phyloP scores from a whole-genome alignment of 2,329 filamentous ascomycete species.

The Plenodomus lindquistii region DNA sequence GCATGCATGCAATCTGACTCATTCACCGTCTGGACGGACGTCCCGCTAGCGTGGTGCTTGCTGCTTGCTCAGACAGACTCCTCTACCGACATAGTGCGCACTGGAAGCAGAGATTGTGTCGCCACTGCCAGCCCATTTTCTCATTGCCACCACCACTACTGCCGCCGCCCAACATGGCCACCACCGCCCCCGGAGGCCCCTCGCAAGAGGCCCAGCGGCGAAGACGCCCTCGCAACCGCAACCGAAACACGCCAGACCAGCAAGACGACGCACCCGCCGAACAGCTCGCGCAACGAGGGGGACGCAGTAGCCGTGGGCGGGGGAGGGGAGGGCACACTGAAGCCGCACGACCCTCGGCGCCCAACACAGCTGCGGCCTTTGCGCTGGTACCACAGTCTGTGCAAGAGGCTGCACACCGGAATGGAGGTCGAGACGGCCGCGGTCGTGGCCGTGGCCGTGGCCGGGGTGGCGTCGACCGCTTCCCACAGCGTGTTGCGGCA shows the following conservation, averaged over 20 bases:
- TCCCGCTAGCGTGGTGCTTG: too few relatives aligned
- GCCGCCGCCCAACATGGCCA: constrained; percentile 27
- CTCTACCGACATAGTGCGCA: not conserved
- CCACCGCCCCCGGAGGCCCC: constrained; percentile 15
- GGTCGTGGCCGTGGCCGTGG: constrained; percentile 18
- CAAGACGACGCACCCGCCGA: constrained; percentile 21
- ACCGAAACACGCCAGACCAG: constrained; percentile 22
- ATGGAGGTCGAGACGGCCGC: constrained; percentile 15
- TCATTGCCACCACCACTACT: not conserved
- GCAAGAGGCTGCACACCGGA: constrained; percentile 10
- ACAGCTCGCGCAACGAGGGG: constrained; percentile 24
- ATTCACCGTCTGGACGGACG: not conserved
- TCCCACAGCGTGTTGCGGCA: constrained; percentile 27
- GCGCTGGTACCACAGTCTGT: constrained; percentile 8
- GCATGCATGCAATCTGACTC: not conserved
- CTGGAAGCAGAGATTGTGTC: constrained; percentile 14
- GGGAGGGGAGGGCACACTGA: constrained; percentile 21
- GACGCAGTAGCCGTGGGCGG: constrained; percentile 20
- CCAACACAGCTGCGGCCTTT: constrained; percentile 2
- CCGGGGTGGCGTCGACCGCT: constrained; percentile 22
- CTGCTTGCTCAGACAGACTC: too few relatives aligned
- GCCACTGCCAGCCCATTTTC: constrained; percentile 18
- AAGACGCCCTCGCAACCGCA: constrained; percentile 30
- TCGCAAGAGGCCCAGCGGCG: constrained; percentile 22
- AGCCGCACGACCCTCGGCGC: constrained; percentile 3